Evolutionary conservation across 2,329 filamentous ascomycete genomes (phyloP), one percentile per base, ranked within the genome.

Genomic region (Verruconis gallopava): DNA sequence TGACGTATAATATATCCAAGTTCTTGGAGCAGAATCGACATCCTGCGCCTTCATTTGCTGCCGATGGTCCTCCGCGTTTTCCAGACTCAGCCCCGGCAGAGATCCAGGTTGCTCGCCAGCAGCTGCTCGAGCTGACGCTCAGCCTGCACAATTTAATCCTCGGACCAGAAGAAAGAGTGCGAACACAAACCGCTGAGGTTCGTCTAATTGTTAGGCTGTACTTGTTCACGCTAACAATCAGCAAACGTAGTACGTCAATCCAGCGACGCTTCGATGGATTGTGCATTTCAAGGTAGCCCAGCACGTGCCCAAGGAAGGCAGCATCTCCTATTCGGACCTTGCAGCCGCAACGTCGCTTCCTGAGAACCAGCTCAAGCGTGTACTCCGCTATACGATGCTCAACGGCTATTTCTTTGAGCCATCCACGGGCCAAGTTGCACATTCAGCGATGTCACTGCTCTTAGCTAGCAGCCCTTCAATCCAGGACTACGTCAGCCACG

Each of bases 341-440:
- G 40, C 40, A 6, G 12, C 12, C 15, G 37, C 37, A n/a, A 33
- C 40, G 6, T 13, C 11, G 15, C 35, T 42, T 9, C 12, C 12
- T 13, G 37, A 18, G 9, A 5, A 34, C 6, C 40, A 42, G 11
- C 43, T 45, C 36, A 11, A 19, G n/a, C 43, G 40, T 12, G 14
- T 44, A 9, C 21, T 44, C 6, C 39, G 43, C 30, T 21, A 43
- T 19, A 38, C 40, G 14, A 44, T 44, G n/a, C 34, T 38, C 18
- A 44, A 36, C 43, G n/a, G 33, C 9, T 12, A 44, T 11, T 44
- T 44, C 42, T 17, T 15, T 13, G 43, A 44, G 37, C 42, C 43
- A 11, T 6, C 22, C 9, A 14, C 41, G 6, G 40, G 28, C 42
- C 40, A 33, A 20, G 41, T 44, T 14, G 43, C 43, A 11, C 43